phyloP scores from a whole-genome alignment of 2,329 filamentous ascomycete species.

The Fusarium torulosum region DNA sequence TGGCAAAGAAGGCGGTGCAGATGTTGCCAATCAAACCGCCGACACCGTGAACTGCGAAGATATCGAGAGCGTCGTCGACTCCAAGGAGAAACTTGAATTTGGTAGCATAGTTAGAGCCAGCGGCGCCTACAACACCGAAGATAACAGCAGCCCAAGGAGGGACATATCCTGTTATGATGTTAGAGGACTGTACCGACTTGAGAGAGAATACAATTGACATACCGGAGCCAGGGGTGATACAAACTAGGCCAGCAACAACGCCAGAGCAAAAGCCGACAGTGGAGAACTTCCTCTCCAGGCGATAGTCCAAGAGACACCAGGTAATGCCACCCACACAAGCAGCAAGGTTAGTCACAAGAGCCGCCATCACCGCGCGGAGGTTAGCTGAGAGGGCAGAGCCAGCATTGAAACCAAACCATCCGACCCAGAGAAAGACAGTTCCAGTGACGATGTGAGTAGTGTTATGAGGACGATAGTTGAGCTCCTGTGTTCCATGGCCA shows the following conservation, averaged over 20 bases:
- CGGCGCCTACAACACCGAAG: slow-evolving; percentile 81
- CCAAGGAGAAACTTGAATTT: slow-evolving; percentile 88
- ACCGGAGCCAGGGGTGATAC: slow-evolving; percentile 89
- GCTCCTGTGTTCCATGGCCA: slow-evolving; percentile 86
- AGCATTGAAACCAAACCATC: slow-evolving; percentile 96
- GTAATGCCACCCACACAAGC: slow-evolving; percentile 88
- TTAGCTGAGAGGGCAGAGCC: slow-evolving; percentile 86
- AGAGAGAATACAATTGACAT: slow-evolving; percentile 39
- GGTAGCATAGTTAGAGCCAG: slow-evolving; percentile 88
- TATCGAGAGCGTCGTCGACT: slow-evolving; percentile 88
- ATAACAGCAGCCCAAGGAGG: slow-evolving; percentile 86
- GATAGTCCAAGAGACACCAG: slow-evolving; percentile 90
- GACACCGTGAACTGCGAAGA: slow-evolving; percentile 85
- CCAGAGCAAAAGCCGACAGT: slow-evolving; percentile 94
- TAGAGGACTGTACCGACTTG: slow-evolving; percentile 15
- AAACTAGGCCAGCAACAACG: slow-evolving; percentile 86
- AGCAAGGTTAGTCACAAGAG: slow-evolving; percentile 85
- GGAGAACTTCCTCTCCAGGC: slow-evolving; percentile 90
- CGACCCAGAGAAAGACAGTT: slow-evolving; percentile 94
- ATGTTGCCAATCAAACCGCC: slow-evolving; percentile 85
- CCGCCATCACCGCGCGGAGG: slow-evolving; percentile 87
- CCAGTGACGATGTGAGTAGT: slow-evolving; percentile 93
- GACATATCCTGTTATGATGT: slow-evolving; percentile 68
- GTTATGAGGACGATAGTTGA: slow-evolving; percentile 94
- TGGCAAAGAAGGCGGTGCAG: slow-evolving; percentile 84